Evolutionary conservation across 108 stramenopile genomes (phyloP).

Genomic region (Nannochloropsis oceanica): DNA sequence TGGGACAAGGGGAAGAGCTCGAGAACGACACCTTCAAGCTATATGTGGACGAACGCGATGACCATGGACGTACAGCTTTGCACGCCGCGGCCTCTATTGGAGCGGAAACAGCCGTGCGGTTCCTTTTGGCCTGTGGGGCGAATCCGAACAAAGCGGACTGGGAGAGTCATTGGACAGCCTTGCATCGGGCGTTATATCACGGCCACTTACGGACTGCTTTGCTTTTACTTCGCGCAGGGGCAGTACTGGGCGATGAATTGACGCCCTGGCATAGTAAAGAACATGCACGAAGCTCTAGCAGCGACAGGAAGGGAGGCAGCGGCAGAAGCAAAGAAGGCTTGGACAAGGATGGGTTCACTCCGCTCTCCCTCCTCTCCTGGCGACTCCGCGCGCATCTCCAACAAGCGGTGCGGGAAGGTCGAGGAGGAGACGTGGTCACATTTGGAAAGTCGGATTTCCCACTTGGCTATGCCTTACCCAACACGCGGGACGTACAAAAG

Average conservation of each 20-base stretch:
- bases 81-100: not conserved
- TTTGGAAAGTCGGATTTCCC: conserved; percentile 26
- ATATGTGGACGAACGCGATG: not conserved
- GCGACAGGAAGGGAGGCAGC: not conserved
- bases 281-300: not conserved
- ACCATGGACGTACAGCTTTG: not conserved
- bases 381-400: not conserved
- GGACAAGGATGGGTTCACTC: not conserved
- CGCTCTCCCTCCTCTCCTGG: not conserved
- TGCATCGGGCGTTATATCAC: not conserved
- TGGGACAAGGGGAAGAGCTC: not conserved
- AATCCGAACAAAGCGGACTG: not conserved
- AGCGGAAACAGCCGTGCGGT: not conserved
- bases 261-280: not conserved
- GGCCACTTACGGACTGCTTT: not conserved
- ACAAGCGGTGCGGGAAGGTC: not conserved
- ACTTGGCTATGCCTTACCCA: conserved; percentile 22
- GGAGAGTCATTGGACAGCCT: not conserved
- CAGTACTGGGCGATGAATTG: not conserved
- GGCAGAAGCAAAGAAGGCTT: not conserved
- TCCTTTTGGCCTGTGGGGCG: not conserved
- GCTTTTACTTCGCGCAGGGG: not conserved
- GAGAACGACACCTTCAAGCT: not conserved
- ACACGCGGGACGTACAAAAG: conserved; percentile 1
- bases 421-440: not conserved